Evolutionary conservation across 805 yeast species (phyloP).

Genomic region (Candida tallmaniae): DNA sequence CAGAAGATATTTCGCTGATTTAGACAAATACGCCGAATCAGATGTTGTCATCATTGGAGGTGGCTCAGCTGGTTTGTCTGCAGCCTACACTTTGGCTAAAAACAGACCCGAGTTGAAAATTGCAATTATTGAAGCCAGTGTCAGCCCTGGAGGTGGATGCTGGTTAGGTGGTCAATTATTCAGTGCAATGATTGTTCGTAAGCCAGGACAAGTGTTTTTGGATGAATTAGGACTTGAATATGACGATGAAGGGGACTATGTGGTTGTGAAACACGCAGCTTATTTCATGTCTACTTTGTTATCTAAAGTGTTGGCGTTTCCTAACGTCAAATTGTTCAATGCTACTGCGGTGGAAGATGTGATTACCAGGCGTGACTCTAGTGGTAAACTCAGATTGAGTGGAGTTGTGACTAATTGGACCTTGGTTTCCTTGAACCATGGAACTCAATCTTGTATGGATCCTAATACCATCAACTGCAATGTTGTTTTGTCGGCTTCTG

Average conservation of each 20-base stretch:
- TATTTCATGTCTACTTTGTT: slow-evolving; percentile 66
- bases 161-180: slow-evolving; percentile 76
- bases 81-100: slow-evolving; percentile 69
- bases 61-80: slow-evolving; percentile 71
- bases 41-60: slow-evolving; percentile 77
- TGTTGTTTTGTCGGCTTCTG: slow-evolving; percentile 68
- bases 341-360: slow-evolving; percentile 80
- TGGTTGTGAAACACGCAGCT: slow-evolving; percentile 79
- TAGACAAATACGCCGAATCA: slow-evolving; percentile 70
- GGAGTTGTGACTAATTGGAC: slow-evolving; percentile 88
- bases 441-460: slow-evolving; percentile 76
- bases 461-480: slow-evolving; percentile 69
- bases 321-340: slow-evolving; percentile 72
- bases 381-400: slow-evolving; percentile 59
- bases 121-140: slow-evolving; percentile 69
- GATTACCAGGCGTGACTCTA: slow-evolving; percentile 56
- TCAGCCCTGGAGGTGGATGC: slow-evolving; percentile 79
- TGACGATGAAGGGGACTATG: slow-evolving; percentile 78
- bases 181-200: slow-evolving; percentile 75
- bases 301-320: slow-evolving; percentile 64
- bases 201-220: slow-evolving; percentile 70
- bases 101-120: slow-evolving; percentile 73
- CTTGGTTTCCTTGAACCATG: slow-evolving; percentile 69
- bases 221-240: slow-evolving; percentile 59
- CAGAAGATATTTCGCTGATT: slow-evolving; percentile 62